A percentile compares a stretch with the other conserved stretches of the same genome.
Evolutionary conservation across 164 flowering plant species (phyloP).

Genomic region (Macadamia tetraphylla): DNA sequence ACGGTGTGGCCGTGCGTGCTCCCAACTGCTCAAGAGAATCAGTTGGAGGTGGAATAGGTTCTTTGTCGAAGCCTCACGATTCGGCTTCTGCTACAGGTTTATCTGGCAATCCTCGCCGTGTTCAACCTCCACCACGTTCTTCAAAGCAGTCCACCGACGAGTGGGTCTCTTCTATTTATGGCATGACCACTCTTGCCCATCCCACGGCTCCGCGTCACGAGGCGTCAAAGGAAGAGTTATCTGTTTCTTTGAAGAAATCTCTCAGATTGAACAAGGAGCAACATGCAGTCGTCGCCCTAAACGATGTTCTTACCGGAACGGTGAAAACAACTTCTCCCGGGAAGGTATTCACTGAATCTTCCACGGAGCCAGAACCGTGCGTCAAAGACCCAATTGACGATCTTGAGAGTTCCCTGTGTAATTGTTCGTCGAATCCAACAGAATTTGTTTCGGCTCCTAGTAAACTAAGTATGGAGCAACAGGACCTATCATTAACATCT

Average conservation of each 20-base stretch:
- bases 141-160: constrained; percentile 24
- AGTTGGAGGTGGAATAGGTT: constrained; percentile 23
- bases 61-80: constrained; percentile 24
- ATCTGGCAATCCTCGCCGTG: constrained; percentile 19
- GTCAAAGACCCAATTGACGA: constrained; percentile 24
- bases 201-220: constrained; percentile 10
- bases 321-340: constrained; percentile 4
- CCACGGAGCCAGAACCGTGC: constrained; percentile 18
- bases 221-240: constrained; percentile 23
- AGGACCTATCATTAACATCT: constrained; percentile 15
- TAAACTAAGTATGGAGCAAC: constrained; percentile 14
- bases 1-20: constrained; percentile 13
- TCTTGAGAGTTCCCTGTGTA: constrained; percentile 19
- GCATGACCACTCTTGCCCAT: constrained; percentile 11
- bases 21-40: constrained; percentile 27
- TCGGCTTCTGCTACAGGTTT: constrained; percentile 14
- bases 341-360: neutral
- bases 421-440: constrained; percentile 18
- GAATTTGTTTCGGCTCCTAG: constrained; percentile 6
- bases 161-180: constrained; percentile 23
- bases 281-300: constrained; percentile 8
- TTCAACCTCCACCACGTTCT: constrained; percentile 19
- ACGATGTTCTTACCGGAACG: constrained; percentile 12
- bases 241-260: constrained; percentile 16
- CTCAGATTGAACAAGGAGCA: constrained; percentile 25